These are phyloP conservation scores for Linnemannia schmuckeri DNA, from an alignment of 192 early-diverging fungal species.

Conservation along the genomic window DNA sequence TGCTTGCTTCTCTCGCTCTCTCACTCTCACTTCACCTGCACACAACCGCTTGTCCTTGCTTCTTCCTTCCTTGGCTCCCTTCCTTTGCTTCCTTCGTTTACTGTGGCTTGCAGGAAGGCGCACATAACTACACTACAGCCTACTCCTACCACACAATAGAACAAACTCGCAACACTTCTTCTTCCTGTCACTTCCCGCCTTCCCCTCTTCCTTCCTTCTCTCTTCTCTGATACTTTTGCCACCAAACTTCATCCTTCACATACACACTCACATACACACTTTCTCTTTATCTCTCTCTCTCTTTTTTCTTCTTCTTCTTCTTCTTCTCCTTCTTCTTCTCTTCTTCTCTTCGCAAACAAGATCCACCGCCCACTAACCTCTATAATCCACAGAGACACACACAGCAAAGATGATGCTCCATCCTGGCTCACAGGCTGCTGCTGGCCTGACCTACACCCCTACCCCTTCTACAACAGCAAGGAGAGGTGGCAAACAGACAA, in stretches of 20 bases:
- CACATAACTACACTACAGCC: too few relatives aligned
- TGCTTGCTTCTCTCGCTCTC: not conserved
- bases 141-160: too few relatives aligned
- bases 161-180: too few relatives aligned
- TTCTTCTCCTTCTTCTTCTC: too few relatives aligned
- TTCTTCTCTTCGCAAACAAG: too few relatives aligned
- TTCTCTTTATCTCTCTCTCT: not conserved
- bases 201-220: too few relatives aligned
- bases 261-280: too few relatives aligned
- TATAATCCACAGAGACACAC: not conserved
- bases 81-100: not conserved
- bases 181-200: too few relatives aligned
- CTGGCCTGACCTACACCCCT: not conserved
- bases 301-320: not conserved
- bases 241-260: not conserved
- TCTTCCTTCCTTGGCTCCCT: not conserved
- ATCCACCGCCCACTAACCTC: too few relatives aligned
- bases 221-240: not conserved
- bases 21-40: not conserved
- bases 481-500: not conserved
- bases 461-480: not conserved
- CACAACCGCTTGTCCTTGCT: not conserved
- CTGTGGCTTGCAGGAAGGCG: too few relatives aligned
- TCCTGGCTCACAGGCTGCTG: constrained; percentile 27
- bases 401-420: constrained; percentile 46